Base-by-base conservation (phyloP, 257 asterid genomes). In the Capsicum pubescens region DNA sequence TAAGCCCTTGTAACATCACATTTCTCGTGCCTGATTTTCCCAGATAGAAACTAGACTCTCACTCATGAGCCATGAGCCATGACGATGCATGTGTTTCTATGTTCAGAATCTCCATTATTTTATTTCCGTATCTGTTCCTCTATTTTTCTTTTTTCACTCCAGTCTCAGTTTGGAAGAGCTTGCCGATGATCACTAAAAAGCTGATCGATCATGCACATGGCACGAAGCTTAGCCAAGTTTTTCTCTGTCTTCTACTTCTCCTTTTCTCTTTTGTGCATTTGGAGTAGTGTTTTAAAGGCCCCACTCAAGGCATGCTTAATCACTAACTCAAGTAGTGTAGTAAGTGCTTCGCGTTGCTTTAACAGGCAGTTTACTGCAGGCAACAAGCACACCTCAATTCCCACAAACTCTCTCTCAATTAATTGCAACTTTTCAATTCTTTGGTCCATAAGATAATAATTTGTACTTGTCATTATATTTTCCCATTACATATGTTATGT, bases 11-110 rank as follows among this genome's bases (percentile, higher is more conserved):
- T 12, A 39, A 39, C 78, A 69, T 42, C 55, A 16, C 16, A 69
- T 42, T 69, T 69, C 78, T 42, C 16, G 15, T 42, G 32, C 54
- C 55, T 69, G 55, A 69, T 69, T 15, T 17, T 2, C 54, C 78
- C 78, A 69, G 32, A 42, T 69, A 32, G 55, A 69, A 69, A 69
- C 78, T 69, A 17, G 9, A 26, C 26, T 69, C 52, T 68, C 54
- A 39, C 78, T 42, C 55, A 39, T 16, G 0, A 15, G 78, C 50
- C 55, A 39, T 16, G 0, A 15, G 78, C 50, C 32, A 69, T 39
- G 32, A 69, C 0, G 42, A 32, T 69, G 32, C 78, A 42, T 16
- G 55, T 54, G 39, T 42, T 69, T 69, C 78, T 16, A 16, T 69
- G 78, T 54, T 54, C 15, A 39, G 21, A 46, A 69, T 69, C 78